Evolutionary conservation across 2,329 filamentous ascomycete genomes (phyloP), one percentile per base, ranked within the genome.

Genomic region (Cladophialophora immunda): DNA sequence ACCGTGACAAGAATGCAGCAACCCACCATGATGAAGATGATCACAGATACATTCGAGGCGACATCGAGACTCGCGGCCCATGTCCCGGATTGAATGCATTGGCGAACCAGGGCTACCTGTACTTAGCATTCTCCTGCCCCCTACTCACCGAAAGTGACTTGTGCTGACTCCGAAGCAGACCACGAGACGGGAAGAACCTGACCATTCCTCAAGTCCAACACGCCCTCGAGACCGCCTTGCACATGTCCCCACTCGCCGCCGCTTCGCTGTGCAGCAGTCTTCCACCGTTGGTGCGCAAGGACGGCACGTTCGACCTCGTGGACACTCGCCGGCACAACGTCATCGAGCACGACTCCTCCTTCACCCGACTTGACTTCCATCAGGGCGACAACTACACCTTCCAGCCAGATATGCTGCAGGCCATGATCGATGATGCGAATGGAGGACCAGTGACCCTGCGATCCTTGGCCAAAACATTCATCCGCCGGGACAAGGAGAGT

Each of bases 51-150:
- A 47, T 58, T 30, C 54, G 56, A 11, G 68, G 64, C 2, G 53
- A 74, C 59, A 71, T 73, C 15, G 79, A 80, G 69, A 74, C 78
- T 66, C 77, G 79, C 50, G 79, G 79, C 5, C 79, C 78, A 22
- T 81, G 80, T 67, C 79, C 80, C 0, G 79, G 79, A n/a, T 70
- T 81, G 47, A 81, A 81, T 68, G 79, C 80, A 4, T 71, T 81
- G 56, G 79, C 79, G 57, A 81, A 81, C 61, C 80, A 82, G 71
- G 76, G 73, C 15, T 81, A 80, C 56, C 64, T 78, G 76, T 76
- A 72, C 58, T 72, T 71, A 45, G 25, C 13, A 57, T 53, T 50
- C 6, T 22, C 45, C 47, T n/a, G n/a, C n/a, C 11, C 17, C 32
- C 29, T 58, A n/a, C 15, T 3, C 55, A 25, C 27, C 19, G 29